phyloP scores from a whole-genome alignment of 2,329 filamentous ascomycete species.

The Aspergillus sp. region DNA sequence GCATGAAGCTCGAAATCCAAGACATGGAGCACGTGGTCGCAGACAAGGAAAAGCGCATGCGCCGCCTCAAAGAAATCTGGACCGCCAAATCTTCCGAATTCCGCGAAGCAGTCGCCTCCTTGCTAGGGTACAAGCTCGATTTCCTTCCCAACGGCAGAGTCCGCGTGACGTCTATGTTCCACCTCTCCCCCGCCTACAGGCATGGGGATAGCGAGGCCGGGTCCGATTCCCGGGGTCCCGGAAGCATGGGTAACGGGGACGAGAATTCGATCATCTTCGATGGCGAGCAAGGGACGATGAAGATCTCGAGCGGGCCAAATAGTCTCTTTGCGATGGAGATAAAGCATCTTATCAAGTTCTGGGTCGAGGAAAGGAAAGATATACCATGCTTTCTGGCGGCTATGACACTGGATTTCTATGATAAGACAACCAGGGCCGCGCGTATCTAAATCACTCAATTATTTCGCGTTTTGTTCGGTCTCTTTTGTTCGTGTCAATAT shows the following conservation, averaged over 20 bases:
- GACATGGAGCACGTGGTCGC: slow-evolving; percentile 73
- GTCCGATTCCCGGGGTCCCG: slow-evolving; percentile 58
- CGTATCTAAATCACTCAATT: slow-evolving; percentile 31
- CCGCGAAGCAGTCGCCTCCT: slow-evolving; percentile 88
- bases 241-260: slow-evolving; percentile 52
- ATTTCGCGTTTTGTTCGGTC: background rate
- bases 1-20: slow-evolving; percentile 74
- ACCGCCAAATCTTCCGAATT: slow-evolving; percentile 89
- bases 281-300: slow-evolving; percentile 95
- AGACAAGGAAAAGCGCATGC: slow-evolving; percentile 75
- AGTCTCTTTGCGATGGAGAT: slow-evolving; percentile 87
- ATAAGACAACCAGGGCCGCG: slow-evolving; percentile 56
- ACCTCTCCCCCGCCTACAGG: slow-evolving; percentile 62
- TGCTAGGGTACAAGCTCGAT: slow-evolving; percentile 91
- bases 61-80: slow-evolving; percentile 91
- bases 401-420: slow-evolving; percentile 90
- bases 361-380: slow-evolving; percentile 91
- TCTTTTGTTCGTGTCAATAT: slow-evolving; percentile 5
- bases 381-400: slow-evolving; percentile 93
- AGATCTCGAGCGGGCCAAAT: slow-evolving; percentile 86
- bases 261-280: slow-evolving; percentile 77
- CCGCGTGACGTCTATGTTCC: slow-evolving; percentile 84
- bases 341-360: slow-evolving; percentile 85
- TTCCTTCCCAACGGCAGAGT: slow-evolving; percentile 98
- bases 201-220: slow-evolving; percentile 57